Evolutionary conservation across 495 filamentous ascomycete species (phyloP), one percentile per base, ranked within the genome.

Genomic region (Parathielavia appendiculata): DNA sequence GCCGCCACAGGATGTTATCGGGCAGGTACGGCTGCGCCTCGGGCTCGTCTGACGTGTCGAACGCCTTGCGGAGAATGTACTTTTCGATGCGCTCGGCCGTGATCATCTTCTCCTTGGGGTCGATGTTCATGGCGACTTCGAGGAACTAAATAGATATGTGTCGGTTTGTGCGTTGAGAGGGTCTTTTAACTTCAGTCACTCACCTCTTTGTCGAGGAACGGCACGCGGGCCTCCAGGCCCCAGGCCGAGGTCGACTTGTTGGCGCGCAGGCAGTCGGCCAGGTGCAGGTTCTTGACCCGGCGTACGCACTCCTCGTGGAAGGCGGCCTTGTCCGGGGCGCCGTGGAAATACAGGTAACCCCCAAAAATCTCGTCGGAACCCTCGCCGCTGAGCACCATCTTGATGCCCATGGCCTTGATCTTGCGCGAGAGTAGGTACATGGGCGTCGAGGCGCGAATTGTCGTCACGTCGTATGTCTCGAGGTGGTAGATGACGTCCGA

Each of bases 211-310:
- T 98, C 93, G 43, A 98, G 79, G 83, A 98, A 98, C 7, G 93
- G 93, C 57, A 98, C 93, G 69, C 93, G 92, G 51, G 93, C 93
- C 79, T 98, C 93, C 41, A 98, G 84, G 69, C 93, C 93, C 93
- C 93, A 98, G 32, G 95, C 93, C n/a, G 89, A 87, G 34, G 93
- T 98, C 20, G 92, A 97, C 80, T 98, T 98, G 85, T 98, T 98
- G 67, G 93, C 93, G 67, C 93, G 83, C 65, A 98, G 80, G 75
- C 93, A 97, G 72, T 98, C 93, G 20, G 92, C 85, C 64, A 96
- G 75, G 71, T 98, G 93, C 62, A 98, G 78, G 82, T 96, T 90
- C 82, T 97, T 92, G 56, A 98, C 88, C 57, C 93, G 84, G 51
- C 87, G 82, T 22, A 98, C 85, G 26, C 89, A 95, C 79, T 98